Base-by-base conservation (phyloP, 805 yeast species). In the Isabelozyma pseudorhagii region DNA sequence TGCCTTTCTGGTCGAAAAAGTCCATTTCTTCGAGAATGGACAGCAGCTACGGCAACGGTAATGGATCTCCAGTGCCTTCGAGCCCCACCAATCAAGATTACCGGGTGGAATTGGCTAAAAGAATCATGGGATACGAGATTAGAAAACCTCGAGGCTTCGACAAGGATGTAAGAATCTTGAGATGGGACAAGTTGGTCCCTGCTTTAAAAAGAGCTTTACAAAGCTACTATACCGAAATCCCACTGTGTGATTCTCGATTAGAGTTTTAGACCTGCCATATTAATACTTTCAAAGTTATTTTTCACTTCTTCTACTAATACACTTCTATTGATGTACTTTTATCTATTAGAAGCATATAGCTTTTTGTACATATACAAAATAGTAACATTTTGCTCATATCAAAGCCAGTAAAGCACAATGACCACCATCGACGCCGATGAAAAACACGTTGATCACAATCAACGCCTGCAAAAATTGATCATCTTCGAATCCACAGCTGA, bases 91-190 rank as follows among this genome's bases (percentile, higher is more conserved):
- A 66, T 48, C 67, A 64, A 28, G 73, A 70, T 45, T 74, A 71
- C 56, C 68, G 82, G 51, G 64, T 72, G 15, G 86, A 82, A 54
- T 68, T 83, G 52, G 87, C 87, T 3, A 80, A 80, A 50, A 70
- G 88, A 60, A 83, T 84, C 21, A 83, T 83, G 86, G 78, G 78
- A 15, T 84, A 84, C 60, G 82, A 79, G 50, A 67, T 72, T 29
- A 73, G 87, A 57, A 82, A 81, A 56, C 89, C 88, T 27, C 71
- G 88, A 56, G 87, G 87, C 1, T 83, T 83, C 63, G 87, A 83
- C 59, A 84, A 83, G 64, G 87, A 82, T 56, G 86, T 84, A 38
- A 66, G 87, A 43, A 82, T 84, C 42, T 63, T 83, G 53, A 72
- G 77, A 49, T 83, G 88, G 88, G 80, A 76, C 46, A 80, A 76